Evolutionary conservation across 768 basidiomycete species (phyloP), one percentile per base, ranked within the genome.

Genomic region (Cyathus striatus): DNA sequence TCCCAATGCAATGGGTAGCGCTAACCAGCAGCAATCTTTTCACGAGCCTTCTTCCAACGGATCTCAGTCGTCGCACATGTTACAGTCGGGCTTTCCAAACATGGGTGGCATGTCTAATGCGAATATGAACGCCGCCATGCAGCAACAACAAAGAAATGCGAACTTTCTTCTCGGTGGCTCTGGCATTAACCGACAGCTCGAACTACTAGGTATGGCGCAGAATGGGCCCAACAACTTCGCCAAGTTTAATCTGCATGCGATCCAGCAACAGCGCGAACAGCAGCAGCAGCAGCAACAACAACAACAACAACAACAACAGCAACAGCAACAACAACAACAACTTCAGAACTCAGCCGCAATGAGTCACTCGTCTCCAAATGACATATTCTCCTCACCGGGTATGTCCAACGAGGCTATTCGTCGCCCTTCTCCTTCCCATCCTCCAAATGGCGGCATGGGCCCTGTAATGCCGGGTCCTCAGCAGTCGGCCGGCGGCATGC

Each of bases 351-450:
- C n/a, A n/a, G n/a, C 52, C 53, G 56, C 59, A 24, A 58, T 69
- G 47, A 70, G 63, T 44, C 75, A 70, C 46, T 40, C 61, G 0
- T 49, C 65, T 17, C 51, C 65, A 6, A 48, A 60, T 17, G 78
- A 79, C 43, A 68, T 76, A 50, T 79, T 80, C 54, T 52, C 70
- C 17, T 59, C 75, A 6, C 62, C 74, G n/a, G 64, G 63, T 20
- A 66, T 76, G 60, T 41, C 59, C 22, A 59, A 63, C 49, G 72
- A 75, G 21, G 68, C 63, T 21, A 65, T 79, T 53, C 70, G 73
- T 25, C 76, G 72, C 7, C 65, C 72, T 4, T 22, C 80, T 74
- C 14, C 62, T 45, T 65, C 69, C n/a, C 66, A 70, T 58, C 51
- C 61, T 51, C 51, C 60, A 14, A 57, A 53, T 33, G 53, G 53